These are phyloP conservation scores for Teratosphaeriaceae sp. DNA, from an alignment of 2,329 filamentous ascomycete species.

Conservation along the genomic window DNA sequence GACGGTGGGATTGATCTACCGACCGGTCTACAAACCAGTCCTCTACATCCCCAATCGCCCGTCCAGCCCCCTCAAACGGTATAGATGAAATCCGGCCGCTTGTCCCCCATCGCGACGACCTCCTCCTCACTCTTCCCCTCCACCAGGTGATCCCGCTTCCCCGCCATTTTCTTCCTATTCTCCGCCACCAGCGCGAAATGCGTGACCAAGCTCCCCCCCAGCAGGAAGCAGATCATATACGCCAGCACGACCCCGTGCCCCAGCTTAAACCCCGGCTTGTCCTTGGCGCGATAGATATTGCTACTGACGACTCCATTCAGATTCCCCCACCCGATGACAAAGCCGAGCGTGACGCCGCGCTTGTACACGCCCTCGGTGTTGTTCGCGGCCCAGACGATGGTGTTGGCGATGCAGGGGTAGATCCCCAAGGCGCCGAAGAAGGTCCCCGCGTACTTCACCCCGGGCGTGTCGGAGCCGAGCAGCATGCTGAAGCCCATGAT, in stretches of 20 bases:
- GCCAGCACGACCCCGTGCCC: conserved; percentile 71
- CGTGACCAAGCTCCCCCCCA: conserved; percentile 63
- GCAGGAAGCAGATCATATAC: conserved; percentile 63
- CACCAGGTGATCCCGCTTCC: conserved; percentile 54
- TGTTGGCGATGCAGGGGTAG: conserved; percentile 63
- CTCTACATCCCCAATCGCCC: not conserved
- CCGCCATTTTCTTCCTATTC: conserved; percentile 59
- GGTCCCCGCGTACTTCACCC: conserved; percentile 72
- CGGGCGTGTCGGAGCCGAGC: conserved; percentile 53
- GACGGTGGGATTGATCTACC: too few relatives aligned
- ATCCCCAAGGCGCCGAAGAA: conserved; percentile 64
- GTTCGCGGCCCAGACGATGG: conserved; percentile 80
- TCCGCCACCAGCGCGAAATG: conserved; percentile 56
- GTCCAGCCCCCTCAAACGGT: conserved; percentile 5
- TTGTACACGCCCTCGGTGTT: not conserved
- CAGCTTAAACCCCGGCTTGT: conserved; percentile 48
- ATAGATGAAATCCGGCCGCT: conserved; percentile 31
- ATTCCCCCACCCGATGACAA: conserved; percentile 89
- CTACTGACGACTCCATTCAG: conserved; percentile 73
- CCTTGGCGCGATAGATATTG: conserved; percentile 60
- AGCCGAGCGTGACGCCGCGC: conserved; percentile 41
- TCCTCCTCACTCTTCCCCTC: conserved; percentile 58
- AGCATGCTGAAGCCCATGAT: conserved; percentile 77
- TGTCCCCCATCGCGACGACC: conserved; percentile 61
- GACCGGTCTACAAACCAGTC: too few relatives aligned